Base-by-base conservation (phyloP, 164 flowering plant genomes). In the Piper longum region DNA sequence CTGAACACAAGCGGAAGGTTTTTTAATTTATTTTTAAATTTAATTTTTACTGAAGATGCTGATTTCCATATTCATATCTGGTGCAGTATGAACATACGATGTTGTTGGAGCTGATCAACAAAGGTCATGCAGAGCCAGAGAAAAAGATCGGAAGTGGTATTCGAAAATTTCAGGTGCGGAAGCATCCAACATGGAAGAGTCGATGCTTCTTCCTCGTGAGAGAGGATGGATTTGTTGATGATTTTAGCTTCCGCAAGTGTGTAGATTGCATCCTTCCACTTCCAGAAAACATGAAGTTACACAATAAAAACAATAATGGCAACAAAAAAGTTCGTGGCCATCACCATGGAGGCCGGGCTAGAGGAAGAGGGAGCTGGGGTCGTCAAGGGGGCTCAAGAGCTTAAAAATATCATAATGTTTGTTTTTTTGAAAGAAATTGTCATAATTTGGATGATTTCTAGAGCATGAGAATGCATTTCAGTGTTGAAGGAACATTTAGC, bases 171-270 rank as follows among this genome's bases (percentile, higher is more conserved):
- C 96, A 93, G 77, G 76, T 88, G 9, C 79, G 87, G 2, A 62
- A 60, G 67, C 99, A 93, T 65, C 97, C 99, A n/a, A 56, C 64
- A 76, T 93, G 74, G 70, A 88, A 84, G 71, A 93, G 93, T 57
- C 79, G 85, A 36, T 93, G 99, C 81, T 90, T 85, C 72, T 93
- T 86, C 67, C 70, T 93, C 48, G 45, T 85, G 3, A 79, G 95
- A 75, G 77, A 73, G 5, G 99, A 90, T 69, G 84, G 76, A 11
- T 67, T 85, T 18, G 76, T 66, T 5, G 97, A 88, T 64, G 97
- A 93, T 70, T 93, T 93, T 78, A 93, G 99, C 80, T 90, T 88
- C 78, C 79, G 99, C 72, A 93, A 93, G 81, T 93, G 97, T 67
- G 86, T 93, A 41, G 89, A 93, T 73, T 85, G 81, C 43, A 87